Percentiles rank a stretch among this genome's conserved stretches.
Evolutionary conservation across 1,284 basidiomycete genomes (phyloP).

Genomic region (Ceratobasidium sp.): DNA sequence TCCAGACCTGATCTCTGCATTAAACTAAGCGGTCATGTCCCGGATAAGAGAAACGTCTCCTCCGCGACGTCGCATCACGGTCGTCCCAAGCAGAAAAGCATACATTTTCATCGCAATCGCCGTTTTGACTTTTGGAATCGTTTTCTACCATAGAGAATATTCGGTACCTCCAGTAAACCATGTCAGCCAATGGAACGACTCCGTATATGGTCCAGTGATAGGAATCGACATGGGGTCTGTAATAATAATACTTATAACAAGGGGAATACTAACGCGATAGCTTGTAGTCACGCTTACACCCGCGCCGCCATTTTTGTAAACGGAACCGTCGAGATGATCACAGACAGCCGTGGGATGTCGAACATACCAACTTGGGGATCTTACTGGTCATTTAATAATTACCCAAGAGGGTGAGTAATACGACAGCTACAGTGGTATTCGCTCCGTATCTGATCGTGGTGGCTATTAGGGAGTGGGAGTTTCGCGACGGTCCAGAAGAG

Average conservation of each 20-base stretch:
- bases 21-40: background rate
- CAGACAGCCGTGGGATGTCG: background rate
- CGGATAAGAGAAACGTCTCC: background rate
- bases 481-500: background rate
- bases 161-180: background rate
- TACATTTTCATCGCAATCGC: background rate
- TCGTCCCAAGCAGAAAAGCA: background rate
- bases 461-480: background rate
- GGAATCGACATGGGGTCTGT: slow-evolving; percentile 24
- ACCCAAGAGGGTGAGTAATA: background rate
- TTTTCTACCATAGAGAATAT: background rate
- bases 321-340: slow-evolving; percentile 12
- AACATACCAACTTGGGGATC: slow-evolving; percentile 9
- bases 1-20: background rate
- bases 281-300: slow-evolving; percentile 14
- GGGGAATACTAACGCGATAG: background rate
- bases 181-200: background rate
- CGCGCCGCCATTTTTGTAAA: slow-evolving; percentile 1
- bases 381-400: background rate
- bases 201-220: background rate
- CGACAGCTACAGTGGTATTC: background rate
- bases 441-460: background rate
- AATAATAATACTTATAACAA: background rate
- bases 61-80: background rate
- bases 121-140: background rate